phyloP scores from a whole-genome alignment of 805 yeast species.

The Soucietia sequanensis region DNA sequence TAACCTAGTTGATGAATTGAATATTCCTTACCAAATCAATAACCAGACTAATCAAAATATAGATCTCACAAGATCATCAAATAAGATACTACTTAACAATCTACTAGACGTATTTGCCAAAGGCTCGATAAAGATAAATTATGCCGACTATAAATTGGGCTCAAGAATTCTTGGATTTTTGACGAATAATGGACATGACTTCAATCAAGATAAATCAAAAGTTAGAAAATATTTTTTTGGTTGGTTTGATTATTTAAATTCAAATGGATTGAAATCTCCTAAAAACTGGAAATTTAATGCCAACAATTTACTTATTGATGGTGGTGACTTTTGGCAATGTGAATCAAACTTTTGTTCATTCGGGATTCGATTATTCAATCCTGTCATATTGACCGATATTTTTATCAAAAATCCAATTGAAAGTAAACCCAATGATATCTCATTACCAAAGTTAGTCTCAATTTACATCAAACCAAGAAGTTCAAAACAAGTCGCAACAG shows the following conservation, averaged over 20 bases:
- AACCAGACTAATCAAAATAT: constrained; percentile 7
- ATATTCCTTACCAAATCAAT: constrained; percentile 9
- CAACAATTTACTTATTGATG: constrained; percentile 35
- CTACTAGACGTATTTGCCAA: constrained; percentile 30
- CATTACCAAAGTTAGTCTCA: constrained; percentile 18
- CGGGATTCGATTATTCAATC: constrained; percentile 32
- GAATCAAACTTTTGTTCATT: constrained; percentile 25
- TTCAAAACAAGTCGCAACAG: constrained; percentile 12
- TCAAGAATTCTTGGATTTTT: constrained; percentile 40
- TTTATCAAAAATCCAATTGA: constrained; percentile 17
- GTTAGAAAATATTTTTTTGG: constrained; percentile 32
- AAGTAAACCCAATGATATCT: constrained; percentile 5
- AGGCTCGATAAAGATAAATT: constrained; percentile 36
- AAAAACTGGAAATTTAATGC: constrained; percentile 33
- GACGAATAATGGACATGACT: constrained; percentile 16
- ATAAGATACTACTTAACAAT: constrained; percentile 25
- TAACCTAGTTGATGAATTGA: constrained; percentile 23
- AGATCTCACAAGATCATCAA: constrained; percentile 11
- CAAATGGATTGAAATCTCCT: constrained; percentile 21
- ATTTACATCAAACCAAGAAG: constrained; percentile 31
- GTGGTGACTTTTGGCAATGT: constrained; percentile 35
- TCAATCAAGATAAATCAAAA: constrained; percentile 18
- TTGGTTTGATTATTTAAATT: constrained; percentile 36
- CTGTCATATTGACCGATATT: constrained; percentile 36
- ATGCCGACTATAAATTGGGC: constrained; percentile 39